Evolutionary conservation across 345 rosid species (phyloP), one percentile per base, ranked within the genome.

Genomic region (Populus davidiana): DNA sequence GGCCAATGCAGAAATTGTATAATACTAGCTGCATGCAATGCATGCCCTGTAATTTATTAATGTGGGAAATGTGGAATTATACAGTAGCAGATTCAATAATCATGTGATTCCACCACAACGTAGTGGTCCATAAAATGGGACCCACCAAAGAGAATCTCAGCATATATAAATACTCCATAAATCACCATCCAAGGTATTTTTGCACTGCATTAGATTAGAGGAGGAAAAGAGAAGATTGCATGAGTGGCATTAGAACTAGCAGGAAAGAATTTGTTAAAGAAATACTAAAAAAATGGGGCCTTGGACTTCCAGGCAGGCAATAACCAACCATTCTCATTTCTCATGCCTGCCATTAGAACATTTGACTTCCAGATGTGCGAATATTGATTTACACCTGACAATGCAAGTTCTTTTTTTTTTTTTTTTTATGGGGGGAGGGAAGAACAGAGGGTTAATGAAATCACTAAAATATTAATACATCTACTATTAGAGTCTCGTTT

Each of bases 41-140:
- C 61, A n/a, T n/a, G 14, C 14, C 4, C 0, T 2, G 13, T 1
- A 1, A 50, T 18, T 50, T 4, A 5, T 50, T 17, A 41, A 69
- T 0, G 31, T 3, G 49, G 8, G 52, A 50, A 4, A 14, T 43
- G 36, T 31, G 52, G 2, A 18, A 17, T 0, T 5, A 31, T 11
- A 23, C 5, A 29, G 6, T 23, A 31, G 74, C 63, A 50, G 59
- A 71, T 69, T 69, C 18, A 47, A 27, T 41, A 43, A 63, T 41
- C 16, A 49, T 35, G 47, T 67, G 78, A 76, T 67, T 76, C 78
- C 78, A 54, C 8, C 8, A 38, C 59, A 27, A 41, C 69, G 41
- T 29, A 20, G 59, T 27, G 2, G n/a, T 56, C 73, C 52, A 35
- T 52, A 17, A 35, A 67, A 16, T n/a, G 25, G 65, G 78, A 8